A percentile compares a stretch with the other conserved stretches of the same genome.
phyloP scores from a whole-genome alignment of 768 basidiomycete species.

The Suillus placidus region DNA sequence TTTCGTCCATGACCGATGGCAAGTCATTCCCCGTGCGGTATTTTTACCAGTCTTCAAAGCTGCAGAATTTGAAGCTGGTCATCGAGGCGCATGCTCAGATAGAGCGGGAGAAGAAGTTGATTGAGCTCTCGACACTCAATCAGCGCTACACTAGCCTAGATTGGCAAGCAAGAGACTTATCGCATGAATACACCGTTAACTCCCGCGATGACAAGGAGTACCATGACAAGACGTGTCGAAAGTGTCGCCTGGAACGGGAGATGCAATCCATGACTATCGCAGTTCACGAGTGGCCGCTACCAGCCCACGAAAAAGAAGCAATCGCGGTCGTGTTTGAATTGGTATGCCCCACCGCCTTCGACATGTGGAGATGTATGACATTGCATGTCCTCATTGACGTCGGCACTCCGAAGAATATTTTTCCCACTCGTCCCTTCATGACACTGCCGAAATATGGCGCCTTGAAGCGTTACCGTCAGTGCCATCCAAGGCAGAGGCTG shows the following conservation, averaged over 20 bases:
- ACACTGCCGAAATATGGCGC: constrained; percentile 19
- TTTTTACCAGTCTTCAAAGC: constrained; percentile 27
- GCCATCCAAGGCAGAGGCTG: constrained; percentile 23
- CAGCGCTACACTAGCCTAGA: no score
- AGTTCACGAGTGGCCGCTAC: constrained; percentile 52
- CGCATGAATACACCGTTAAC: background rate
- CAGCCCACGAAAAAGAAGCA: constrained; percentile 24
- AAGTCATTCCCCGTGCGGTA: constrained; percentile 40
- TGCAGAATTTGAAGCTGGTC: constrained; percentile 26
- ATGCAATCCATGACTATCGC: constrained; percentile 31
- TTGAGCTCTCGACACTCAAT: background rate
- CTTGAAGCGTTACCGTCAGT: constrained; percentile 18
- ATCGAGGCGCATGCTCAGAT: constrained; percentile 35
- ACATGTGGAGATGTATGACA: constrained; percentile 48
- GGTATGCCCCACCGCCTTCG: constrained; percentile 40
- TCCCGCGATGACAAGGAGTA: background rate
- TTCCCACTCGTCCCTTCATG: constrained; percentile 14
- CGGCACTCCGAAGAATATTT: constrained; percentile 22
- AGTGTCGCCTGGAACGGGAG: constrained; percentile 31
- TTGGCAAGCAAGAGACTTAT: background rate
- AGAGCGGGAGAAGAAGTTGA: constrained; percentile 25
- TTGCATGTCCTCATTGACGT: constrained; percentile 42
- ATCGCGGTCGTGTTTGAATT: constrained; percentile 48
- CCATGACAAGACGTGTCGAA: constrained; percentile 23
- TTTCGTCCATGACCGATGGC: constrained; percentile 6